Base-by-base conservation (phyloP, 1,284 basidiomycete genomes). In the Malassezia cuniculi region DNA sequence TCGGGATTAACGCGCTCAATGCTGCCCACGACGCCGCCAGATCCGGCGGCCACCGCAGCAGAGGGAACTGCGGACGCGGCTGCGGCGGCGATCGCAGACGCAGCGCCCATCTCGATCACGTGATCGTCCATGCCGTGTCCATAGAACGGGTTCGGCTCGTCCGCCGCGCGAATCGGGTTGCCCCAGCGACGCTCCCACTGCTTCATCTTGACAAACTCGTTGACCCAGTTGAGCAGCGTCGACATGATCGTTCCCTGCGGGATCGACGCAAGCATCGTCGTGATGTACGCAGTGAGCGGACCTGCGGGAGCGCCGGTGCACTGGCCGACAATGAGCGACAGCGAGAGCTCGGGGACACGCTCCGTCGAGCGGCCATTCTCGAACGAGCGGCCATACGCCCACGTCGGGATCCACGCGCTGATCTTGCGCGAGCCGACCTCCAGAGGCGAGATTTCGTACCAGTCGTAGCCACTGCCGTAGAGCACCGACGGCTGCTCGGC, bases 231-330 rank as follows among this genome's bases (percentile, higher is more conserved):
- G 14, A 65, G 45, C 0, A 52, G 27, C 2, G 48, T 45, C 5
- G 53, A 53, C 50, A 56, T 54, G 28, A 45, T 45, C 2, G 61
- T 65, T 7, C 54, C 56, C 16, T 43, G 44, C 1, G 60, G 61
- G 30, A 65, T 33, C 0, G 60, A 61, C 3, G 60, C 60, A 7
- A 65, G 41, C 15, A 65, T 40, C 3, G 61, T 58, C 5, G 60
- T 46, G 25, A 64, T 59, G 42, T 64, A 64, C 7, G 54, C 61
- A 0, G 57, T 60, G 24, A 62, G 39, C 1, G 61, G 61, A 0
- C 63, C 65, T 0, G 66, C 66, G 6, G 66, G 66, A 1, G 64
- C 66, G 14, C 54, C 53, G 4, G 67, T 68, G 44, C 61, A 64
- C 29, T 67, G 57, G 1, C 67, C 67, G 3, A 68, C 46, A 4